These are phyloP conservation scores for Kingdonia uniflora DNA, from an alignment of 164 flowering plant species.

Conservation along the genomic window DNA sequence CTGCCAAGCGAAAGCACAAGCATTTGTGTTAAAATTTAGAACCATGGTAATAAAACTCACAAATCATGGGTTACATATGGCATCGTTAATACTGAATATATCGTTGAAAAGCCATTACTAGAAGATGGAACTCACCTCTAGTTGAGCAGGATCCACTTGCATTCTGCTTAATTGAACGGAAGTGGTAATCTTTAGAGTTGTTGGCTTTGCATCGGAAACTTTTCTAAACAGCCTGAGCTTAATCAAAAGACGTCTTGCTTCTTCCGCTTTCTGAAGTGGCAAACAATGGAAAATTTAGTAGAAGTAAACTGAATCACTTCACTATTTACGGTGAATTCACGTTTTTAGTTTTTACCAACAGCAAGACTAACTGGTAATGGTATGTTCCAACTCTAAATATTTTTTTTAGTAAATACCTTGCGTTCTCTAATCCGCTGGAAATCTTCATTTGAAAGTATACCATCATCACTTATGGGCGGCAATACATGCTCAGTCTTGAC, in stretches of 20 bases:
- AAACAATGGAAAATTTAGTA: no score
- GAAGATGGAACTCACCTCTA: slow-evolving; percentile 45
- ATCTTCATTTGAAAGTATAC: slow-evolving; percentile 83
- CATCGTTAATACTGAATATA: no score
- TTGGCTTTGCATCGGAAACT: slow-evolving; percentile 27
- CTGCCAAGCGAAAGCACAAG: no score
- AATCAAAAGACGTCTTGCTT: slow-evolving; percentile 44
- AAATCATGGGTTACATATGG: no score
- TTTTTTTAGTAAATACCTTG: slow-evolving; percentile 35
- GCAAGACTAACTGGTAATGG: no score
- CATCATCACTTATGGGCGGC: slow-evolving; percentile 46
- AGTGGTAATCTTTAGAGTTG: slow-evolving; percentile 38
- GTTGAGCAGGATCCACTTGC: slow-evolving; percentile 62
- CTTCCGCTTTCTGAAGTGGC: slow-evolving; percentile 47
- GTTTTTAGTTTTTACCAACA: no score
- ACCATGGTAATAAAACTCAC: no score
- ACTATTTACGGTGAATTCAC: no score
- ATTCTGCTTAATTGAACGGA: slow-evolving; percentile 58
- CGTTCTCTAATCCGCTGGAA: slow-evolving; percentile 67
- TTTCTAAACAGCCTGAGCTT: slow-evolving; percentile 51
- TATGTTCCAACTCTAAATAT: no score
- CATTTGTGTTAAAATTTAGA: no score
- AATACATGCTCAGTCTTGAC: slow-evolving; percentile 19
- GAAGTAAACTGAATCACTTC: no score
- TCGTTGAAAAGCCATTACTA: neutral